These are phyloP conservation scores for Boletus subcaerulescens DNA, from an alignment of 768 basidiomycete species.

Conservation along the genomic window DNA sequence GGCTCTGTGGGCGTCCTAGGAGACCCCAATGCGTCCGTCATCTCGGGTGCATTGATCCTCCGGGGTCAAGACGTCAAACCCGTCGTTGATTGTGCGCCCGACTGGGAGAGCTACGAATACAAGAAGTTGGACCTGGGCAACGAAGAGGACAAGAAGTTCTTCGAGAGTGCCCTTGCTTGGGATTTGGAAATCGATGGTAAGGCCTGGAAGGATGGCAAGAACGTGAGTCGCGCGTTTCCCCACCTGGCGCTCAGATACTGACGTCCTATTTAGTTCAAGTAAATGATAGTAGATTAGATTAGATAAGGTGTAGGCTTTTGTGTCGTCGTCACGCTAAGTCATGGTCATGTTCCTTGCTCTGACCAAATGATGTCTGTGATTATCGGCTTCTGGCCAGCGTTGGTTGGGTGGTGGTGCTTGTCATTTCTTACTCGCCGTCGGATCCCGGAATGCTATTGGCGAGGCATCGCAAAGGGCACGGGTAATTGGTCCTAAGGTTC, in stretches of 20 bases:
- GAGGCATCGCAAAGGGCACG: not conserved
- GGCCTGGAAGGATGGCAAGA: constrained; percentile 90
- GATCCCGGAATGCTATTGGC: not conserved
- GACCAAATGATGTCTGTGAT: no score
- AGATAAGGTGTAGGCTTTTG: constrained; percentile 24
- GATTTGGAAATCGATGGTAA: constrained; percentile 86
- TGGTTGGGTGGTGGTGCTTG: not conserved
- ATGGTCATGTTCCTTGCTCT: constrained; percentile 2
- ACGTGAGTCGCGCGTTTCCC: constrained; percentile 50
- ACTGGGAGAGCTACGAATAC: constrained; percentile 88
- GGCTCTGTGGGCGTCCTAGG: constrained; percentile 92
- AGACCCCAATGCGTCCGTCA: constrained; percentile 68
- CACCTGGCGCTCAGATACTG: not conserved
- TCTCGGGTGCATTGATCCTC: constrained; percentile 77
- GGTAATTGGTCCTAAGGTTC: no score
- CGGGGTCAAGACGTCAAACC: constrained; percentile 74
- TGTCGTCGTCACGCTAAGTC: constrained; percentile 5
- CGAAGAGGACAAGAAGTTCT: constrained; percentile 79
- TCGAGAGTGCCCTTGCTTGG: constrained; percentile 93
- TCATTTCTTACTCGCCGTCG: no score
- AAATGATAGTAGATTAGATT: constrained; percentile 10
- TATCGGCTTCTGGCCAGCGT: no score
- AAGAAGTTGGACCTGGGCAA: constrained; percentile 72
- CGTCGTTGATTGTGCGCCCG: constrained; percentile 79
- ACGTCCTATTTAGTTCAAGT: constrained; percentile 22